A percentile compares a stretch with the other conserved stretches of the same genome.
These are phyloP conservation scores for Brassica hybrid DNA, from an alignment of 441 rosid species.

Conservation along the genomic window DNA sequence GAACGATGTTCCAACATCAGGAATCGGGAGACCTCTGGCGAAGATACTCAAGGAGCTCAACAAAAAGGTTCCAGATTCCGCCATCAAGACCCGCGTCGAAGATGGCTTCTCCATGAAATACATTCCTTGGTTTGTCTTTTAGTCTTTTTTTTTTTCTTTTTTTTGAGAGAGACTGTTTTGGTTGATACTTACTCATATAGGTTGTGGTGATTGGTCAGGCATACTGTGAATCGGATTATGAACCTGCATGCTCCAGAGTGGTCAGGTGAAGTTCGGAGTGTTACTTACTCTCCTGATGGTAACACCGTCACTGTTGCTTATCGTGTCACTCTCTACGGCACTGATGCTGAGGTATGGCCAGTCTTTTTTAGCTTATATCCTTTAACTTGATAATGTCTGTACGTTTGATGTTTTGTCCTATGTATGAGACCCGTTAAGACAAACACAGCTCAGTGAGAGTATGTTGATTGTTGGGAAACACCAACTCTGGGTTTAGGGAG, in stretches of 20 bases:
- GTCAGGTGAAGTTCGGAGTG: slow-evolving; percentile 90
- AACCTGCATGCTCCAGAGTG: slow-evolving; percentile 89
- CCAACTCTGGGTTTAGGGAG: neutral
- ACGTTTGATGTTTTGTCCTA: no score
- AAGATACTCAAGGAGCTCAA: slow-evolving; percentile 79
- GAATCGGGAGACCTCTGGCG: slow-evolving; percentile 72
- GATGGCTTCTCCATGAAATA: slow-evolving; percentile 70
- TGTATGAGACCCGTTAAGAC: neutral
- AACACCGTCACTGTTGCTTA: slow-evolving; percentile 85
- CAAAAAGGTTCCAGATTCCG: slow-evolving; percentile 79
- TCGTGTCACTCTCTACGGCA: slow-evolving; percentile 85
- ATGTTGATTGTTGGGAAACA: neutral
- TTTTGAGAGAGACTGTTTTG: neutral
- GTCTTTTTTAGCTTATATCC: slow-evolving; percentile 2
- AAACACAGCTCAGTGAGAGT: neutral
- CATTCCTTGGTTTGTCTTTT: slow-evolving; percentile 60
- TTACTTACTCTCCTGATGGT: slow-evolving; percentile 80
- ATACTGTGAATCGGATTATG: slow-evolving; percentile 77
- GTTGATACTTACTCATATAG: no score
- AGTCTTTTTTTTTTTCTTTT: slow-evolving; percentile 11
- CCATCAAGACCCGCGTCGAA: slow-evolving; percentile 57
- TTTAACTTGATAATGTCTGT: neutral
- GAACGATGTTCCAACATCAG: slow-evolving; percentile 62
- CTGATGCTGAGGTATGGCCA: slow-evolving; percentile 93
- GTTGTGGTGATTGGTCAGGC: slow-evolving; percentile 53